Base-by-base conservation (phyloP, 2,329 filamentous ascomycete species). In the Dactylellina sp. region DNA sequence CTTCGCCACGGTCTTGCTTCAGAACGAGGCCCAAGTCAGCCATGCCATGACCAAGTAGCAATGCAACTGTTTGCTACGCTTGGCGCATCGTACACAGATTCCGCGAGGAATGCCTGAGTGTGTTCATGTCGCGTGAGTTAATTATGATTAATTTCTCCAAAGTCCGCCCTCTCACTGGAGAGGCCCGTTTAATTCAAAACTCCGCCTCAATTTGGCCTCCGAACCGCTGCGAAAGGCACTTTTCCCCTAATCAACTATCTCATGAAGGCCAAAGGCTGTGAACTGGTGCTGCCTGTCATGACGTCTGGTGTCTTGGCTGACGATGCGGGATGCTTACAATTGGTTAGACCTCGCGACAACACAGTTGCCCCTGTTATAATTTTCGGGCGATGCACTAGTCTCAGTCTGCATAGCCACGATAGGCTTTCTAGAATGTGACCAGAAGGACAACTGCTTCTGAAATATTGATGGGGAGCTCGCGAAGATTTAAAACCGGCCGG, bases 331-430 rank as follows among this genome's bases (percentile, higher is more conserved):
- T 20, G 20, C 28, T 18, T 22, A 18, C 40, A 28, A 70, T 70
- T 70, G 64, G 64, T 39, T 5, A 14, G 25, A 53, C 20, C 46
- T 28, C 35, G 28, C 47, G 39, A 56, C 64, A 70, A 70, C 64
- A 39, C 64, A 47, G 18, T n/a, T 44, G 39, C 22, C 32, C 46
- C 53, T 47, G 63, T 68, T 68, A 55, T 28, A 55, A 53, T 61
- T 61, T 68, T 39, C 35, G 46, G 28, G 22, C 46, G 35, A 62
- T 32, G n/a, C 22, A 25, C 39, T 42, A 66, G 40, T 16, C 44
- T 55, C 11, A 16, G 14, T 35, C 22, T 35, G 46, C 62, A 56
- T 52, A 66, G 62, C 62, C 62, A 50, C 62, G 22, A 53, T 53
- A 16, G 42, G 62, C 47, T 50, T 66, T 65, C 61, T 56, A 35